A percentile compares a stretch with the other conserved stretches of the same genome.
Evolutionary conservation across 257 asterid genomes (phyloP).

Genomic region (Echium plantagineum): DNA sequence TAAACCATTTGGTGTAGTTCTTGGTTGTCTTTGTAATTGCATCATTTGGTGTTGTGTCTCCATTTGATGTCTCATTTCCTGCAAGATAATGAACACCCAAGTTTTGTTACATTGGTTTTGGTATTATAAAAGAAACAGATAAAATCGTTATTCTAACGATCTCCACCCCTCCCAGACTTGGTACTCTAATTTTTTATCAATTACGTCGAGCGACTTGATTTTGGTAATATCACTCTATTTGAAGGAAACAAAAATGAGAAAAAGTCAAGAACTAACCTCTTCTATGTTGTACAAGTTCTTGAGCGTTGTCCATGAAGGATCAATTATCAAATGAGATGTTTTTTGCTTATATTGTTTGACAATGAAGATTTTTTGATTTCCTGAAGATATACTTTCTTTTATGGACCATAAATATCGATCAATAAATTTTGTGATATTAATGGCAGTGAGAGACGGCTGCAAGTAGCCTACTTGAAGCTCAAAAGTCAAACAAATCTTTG

Average conservation of each 20-base stretch:
- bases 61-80: conserved; percentile 2
- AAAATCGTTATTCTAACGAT: too few species aligned
- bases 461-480: too few species aligned
- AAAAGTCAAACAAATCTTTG: too few species aligned
- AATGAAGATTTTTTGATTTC: too few species aligned
- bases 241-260: not conserved
- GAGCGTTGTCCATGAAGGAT: conserved; percentile 13
- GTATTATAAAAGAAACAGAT: too few species aligned
- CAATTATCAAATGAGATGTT: not conserved
- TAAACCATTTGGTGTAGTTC: conserved; percentile 20
- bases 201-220: too few species aligned
- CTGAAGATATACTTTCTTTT: too few species aligned
- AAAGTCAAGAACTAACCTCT: conserved; percentile 12
- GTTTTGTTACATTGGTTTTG: not conserved
- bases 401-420: too few species aligned
- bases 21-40: not conserved
- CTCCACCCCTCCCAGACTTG: too few species aligned
- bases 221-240: not conserved
- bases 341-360: not conserved
- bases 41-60: not conserved
- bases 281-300: conserved; percentile 21
- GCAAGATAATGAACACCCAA: not conserved
- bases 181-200: too few species aligned
- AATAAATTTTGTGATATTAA: too few species aligned
- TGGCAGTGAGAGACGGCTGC: too few species aligned